A percentile compares a stretch with the other conserved stretches of the same genome.
Conservation (phyloP, 345 rosid species). For the Leavenworthia alabamica region DNA sequence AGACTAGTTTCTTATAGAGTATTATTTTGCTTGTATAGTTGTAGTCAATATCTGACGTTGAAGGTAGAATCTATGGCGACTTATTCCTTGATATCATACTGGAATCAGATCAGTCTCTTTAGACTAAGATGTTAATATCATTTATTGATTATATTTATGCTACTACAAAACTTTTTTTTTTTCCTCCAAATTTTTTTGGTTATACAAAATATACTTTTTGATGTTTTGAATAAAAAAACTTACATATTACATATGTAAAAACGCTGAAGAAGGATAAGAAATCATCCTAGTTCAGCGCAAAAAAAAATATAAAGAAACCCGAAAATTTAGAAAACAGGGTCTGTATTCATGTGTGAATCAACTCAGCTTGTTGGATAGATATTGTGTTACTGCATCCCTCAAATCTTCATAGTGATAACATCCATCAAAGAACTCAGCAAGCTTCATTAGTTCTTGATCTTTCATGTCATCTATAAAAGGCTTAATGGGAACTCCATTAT, state of each 20-base stretch:
- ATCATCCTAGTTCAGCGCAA: constrained; percentile 18
- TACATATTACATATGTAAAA: constrained; percentile 16
- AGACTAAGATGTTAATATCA: background rate
- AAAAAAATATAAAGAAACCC: background rate
- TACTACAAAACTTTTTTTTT: constrained; percentile 4
- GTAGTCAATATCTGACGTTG: background rate
- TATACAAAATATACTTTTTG: background rate
- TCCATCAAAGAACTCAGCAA: constrained; percentile 50
- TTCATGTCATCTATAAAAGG: constrained; percentile 54
- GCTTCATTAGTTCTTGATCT: constrained; percentile 54
- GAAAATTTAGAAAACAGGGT: constrained; percentile 5
- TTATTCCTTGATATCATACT: background rate
- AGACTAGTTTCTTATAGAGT: background rate
- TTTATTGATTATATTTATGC: background rate
- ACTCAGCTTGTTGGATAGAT: constrained; percentile 11
- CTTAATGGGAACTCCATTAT: constrained; percentile 65
- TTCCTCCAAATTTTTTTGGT: constrained; percentile 1
- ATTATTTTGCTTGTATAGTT: background rate
- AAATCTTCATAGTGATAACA: constrained; percentile 53
- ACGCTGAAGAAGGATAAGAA: constrained; percentile 15
- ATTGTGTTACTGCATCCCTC: constrained; percentile 62
- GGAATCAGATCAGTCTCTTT: background rate
- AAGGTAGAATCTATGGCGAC: background rate
- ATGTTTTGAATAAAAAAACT: background rate
- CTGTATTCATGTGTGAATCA: background rate